phyloP scores from a whole-genome alignment of 257 asterid genomes.

The Scutellaria minor region DNA sequence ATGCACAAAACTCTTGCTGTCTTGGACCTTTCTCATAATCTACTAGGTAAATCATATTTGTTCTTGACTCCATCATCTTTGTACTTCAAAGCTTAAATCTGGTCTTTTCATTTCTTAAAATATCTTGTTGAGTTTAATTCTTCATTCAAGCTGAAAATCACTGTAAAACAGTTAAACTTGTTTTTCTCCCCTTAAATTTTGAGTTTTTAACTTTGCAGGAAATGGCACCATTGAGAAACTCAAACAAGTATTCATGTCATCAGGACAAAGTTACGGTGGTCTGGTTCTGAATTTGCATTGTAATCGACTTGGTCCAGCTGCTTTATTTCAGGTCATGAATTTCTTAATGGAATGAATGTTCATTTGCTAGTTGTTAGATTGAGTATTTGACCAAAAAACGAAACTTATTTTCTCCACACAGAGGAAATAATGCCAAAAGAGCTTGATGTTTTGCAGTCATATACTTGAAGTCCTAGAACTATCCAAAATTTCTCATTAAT shows the following conservation, averaged over 20 bases:
- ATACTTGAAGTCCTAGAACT: slow-evolving; percentile 3
- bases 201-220: slow-evolving; percentile 52
- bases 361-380: not conserved
- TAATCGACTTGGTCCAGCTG: slow-evolving; percentile 84
- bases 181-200: slow-evolving; percentile 32
- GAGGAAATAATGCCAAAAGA: slow-evolving; percentile 18
- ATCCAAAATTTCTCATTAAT: not conserved
- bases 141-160: not conserved
- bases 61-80: slow-evolving; percentile 27
- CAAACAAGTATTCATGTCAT: slow-evolving; percentile 70
- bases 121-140: slow-evolving; percentile 9
- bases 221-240: slow-evolving; percentile 81
- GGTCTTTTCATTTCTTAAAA: slow-evolving; percentile 16
- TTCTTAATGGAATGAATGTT: slow-evolving; percentile 27
- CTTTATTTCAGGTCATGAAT: slow-evolving; percentile 71
- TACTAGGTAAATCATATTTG: slow-evolving; percentile 58
- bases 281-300: slow-evolving; percentile 78
- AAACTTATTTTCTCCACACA: not conserved
- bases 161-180: not conserved
- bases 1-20: slow-evolving; percentile 78
- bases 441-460: not conserved
- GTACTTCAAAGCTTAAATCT: slow-evolving; percentile 22
- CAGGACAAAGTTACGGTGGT: slow-evolving; percentile 81
- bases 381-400: not conserved
- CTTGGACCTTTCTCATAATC: slow-evolving; percentile 91